Conservation (phyloP, 192 early-diverging fungal genomes). For the Umbelopsis sp. region DNA sequence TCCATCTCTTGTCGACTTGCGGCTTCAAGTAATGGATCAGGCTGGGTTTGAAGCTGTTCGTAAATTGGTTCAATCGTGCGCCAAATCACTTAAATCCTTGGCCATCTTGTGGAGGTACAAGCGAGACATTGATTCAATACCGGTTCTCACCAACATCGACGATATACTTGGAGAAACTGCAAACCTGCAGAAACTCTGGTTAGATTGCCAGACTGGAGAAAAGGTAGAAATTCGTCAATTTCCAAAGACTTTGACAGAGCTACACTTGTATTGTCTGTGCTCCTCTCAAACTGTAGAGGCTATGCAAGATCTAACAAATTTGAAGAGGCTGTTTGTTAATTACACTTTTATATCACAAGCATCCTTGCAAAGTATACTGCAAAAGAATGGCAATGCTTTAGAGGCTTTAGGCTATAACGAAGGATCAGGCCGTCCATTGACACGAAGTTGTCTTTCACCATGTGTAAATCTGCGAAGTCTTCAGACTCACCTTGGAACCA, state of each 20-base stretch:
- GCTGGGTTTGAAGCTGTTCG: conserved; percentile 4
- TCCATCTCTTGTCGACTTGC: background rate
- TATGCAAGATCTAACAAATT: background rate
- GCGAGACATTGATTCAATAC: background rate
- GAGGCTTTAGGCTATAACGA: conserved; percentile 9
- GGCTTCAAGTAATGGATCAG: conserved; percentile 11
- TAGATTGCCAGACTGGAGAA: conserved; percentile 7
- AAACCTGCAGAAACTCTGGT: background rate
- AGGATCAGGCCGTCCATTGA: conserved; percentile 5
- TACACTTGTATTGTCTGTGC: conserved; percentile 12
- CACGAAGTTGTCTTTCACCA: background rate
- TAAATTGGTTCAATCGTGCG: background rate
- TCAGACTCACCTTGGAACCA: background rate
- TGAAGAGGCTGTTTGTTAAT: background rate
- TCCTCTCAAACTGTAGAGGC: background rate
- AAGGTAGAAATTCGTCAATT: conserved; percentile 4
- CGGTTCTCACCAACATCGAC: background rate
- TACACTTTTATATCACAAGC: conserved; percentile 7
- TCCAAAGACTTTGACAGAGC: background rate
- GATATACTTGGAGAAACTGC: background rate
- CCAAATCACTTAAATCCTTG: background rate
- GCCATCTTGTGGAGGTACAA: conserved; percentile 7
- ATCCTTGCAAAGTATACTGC: background rate
- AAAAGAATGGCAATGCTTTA: background rate
- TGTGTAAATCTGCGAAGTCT: conserved; percentile 2